Evolutionary conservation across 305 asterid genomes (phyloP).

Genomic region (Solanum hybrid): DNA sequence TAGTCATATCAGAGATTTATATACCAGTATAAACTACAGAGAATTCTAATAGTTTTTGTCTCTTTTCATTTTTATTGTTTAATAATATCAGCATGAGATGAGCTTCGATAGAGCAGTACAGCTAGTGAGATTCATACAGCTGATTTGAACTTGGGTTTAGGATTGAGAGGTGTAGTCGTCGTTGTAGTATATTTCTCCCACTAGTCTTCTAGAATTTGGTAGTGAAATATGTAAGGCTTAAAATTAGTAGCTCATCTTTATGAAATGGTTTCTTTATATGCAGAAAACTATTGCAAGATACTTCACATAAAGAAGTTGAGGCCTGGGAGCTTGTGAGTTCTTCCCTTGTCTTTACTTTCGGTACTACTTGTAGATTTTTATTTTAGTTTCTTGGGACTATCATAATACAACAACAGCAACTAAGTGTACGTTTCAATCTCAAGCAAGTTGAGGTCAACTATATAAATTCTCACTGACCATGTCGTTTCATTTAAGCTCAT

Average conservation of each 20-base stretch:
- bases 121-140: background rate
- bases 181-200: background rate
- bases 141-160: background rate
- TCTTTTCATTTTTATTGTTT: background rate
- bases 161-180: background rate
- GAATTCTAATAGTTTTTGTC: background rate
- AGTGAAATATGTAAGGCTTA: background rate
- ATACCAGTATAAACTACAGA: background rate
- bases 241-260: background rate
- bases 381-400: background rate
- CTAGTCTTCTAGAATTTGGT: background rate
- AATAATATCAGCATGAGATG: background rate
- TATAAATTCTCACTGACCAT: background rate
- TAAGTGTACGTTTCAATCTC: background rate
- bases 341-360: conserved; percentile 3
- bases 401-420: background rate
- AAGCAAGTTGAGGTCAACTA: background rate
- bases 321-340: conserved; percentile 85
- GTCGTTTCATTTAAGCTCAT: background rate
- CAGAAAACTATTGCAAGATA: conserved; percentile 47
- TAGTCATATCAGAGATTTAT: background rate
- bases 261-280: background rate
- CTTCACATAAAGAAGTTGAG: conserved; percentile 34
- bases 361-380: background rate
- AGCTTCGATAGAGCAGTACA: background rate